Conservation (phyloP, 2,329 filamentous ascomycete genomes). For the Pseudogymnoascus destructans region DNA sequence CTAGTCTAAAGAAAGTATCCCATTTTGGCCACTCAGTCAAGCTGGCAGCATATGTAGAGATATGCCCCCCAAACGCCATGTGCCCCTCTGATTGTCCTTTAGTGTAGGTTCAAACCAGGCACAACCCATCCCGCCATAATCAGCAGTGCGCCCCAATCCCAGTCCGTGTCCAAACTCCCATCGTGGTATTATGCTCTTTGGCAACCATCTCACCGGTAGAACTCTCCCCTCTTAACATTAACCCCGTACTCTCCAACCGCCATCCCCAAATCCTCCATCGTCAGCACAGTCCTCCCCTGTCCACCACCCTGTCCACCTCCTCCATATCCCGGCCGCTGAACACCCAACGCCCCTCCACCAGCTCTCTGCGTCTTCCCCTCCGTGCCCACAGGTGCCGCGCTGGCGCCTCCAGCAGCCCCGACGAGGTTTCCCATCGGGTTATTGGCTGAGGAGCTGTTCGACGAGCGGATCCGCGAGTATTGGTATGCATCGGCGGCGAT, state of each 20-base stretch:
- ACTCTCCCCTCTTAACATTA: slow-evolving; percentile 94
- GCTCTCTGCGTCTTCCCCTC: slow-evolving; percentile 42
- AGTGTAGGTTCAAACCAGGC: neutral
- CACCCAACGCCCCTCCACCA: slow-evolving; percentile 34
- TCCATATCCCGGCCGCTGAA: slow-evolving; percentile 64
- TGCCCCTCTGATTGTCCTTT: slow-evolving; percentile 2
- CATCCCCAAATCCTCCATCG: slow-evolving; percentile 98
- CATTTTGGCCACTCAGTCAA: neutral
- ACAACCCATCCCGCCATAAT: neutral
- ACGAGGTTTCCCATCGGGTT: slow-evolving; percentile 84
- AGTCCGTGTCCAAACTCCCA: slow-evolving; percentile 3
- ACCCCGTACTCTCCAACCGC: slow-evolving; percentile 95
- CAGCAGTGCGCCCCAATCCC: slow-evolving; percentile 4
- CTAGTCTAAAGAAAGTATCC: neutral
- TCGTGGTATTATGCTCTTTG: neutral
- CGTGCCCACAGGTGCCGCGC: slow-evolving; percentile 38
- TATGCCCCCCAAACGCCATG: neutral
- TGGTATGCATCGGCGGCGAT: slow-evolving; percentile 96
- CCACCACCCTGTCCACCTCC: slow-evolving; percentile 81
- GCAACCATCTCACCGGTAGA: slow-evolving; percentile 54
- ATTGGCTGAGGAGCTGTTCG: slow-evolving; percentile 71
- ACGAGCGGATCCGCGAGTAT: slow-evolving; percentile 90
- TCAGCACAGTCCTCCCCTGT: slow-evolving; percentile 85
- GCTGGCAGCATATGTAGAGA: neutral
- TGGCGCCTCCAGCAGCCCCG: slow-evolving; percentile 56